Evolutionary conservation across 352 stramenopile genomes (phyloP), one percentile per base, ranked within the genome.

Genomic region (Pseudoperonospora humuli): DNA sequence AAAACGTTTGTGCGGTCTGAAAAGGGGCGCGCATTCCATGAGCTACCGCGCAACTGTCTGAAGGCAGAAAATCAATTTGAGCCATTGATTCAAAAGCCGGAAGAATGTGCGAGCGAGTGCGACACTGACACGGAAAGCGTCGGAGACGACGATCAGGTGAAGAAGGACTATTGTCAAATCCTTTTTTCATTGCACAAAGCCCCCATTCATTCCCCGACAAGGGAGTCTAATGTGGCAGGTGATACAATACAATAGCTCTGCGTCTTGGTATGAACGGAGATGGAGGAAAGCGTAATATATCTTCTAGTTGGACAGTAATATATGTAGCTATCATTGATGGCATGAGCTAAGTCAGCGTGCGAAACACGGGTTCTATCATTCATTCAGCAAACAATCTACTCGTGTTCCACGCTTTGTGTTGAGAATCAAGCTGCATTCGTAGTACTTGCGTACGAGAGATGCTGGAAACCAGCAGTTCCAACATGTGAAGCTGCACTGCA

Each of bases 121-220:
- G 44, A 60, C 10, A 60, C 51, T 0, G 51, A 60, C 32, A 60
- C 51, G 1, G 51, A 60, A 21, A 60, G 44, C 15, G 3, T 54
- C n/a, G 37, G 45, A 4, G 44, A 60, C 6, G 33, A 48, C 18
- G 42, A 55, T 4, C 24, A 33, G 8, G 13, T 14, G 9, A 42
- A 38, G 32, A 49, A 43, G 11, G 44, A 60, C 15, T 40, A 17
- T 7, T 7, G 51, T 5, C 9, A 24, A 14, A 33, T 60, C 20
- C 44, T 46, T 7, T 5, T 45, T 11, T 41, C 27, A 25, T 21
- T 60, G 26, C 51, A 42, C 24, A 44, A 44, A 10, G n/a, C 29
- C 5, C 21, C 36, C 8, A 42, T 31, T 1, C 5, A 27, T 24
- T 13, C 3, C n/a, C n/a, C n/a, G n/a, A n/a, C n/a, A n/a, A n/a